Percentiles rank a stretch among this genome's conserved stretches.
phyloP scores from a whole-genome alignment of 1,284 basidiomycete genomes.

The Ceratobasidium sp. region DNA sequence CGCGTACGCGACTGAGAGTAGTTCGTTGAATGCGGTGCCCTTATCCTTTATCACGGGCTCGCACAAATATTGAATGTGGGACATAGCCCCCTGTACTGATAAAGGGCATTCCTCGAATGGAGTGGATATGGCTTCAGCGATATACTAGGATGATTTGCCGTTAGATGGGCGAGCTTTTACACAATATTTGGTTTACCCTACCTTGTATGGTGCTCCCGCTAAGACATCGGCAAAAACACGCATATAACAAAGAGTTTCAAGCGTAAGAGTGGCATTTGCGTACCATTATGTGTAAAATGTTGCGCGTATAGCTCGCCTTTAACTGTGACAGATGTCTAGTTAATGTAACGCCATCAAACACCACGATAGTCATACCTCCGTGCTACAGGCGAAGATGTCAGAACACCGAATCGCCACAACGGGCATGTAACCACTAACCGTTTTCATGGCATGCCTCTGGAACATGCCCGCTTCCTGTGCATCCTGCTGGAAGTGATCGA shows the following conservation, averaged over 20 bases:
- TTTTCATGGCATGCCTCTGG: slow-evolving; percentile 33
- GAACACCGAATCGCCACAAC: not conserved
- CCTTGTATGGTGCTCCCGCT: slow-evolving; percentile 36
- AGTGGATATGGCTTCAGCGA: slow-evolving; percentile 27
- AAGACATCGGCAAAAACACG: not conserved
- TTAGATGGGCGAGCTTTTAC: too few relatives aligned
- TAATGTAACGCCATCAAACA: not conserved
- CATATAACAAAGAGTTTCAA: too few relatives aligned
- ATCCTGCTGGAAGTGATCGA: slow-evolving; percentile 27
- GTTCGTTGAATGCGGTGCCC: slow-evolving; percentile 11
- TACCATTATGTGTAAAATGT: slow-evolving; percentile 32
- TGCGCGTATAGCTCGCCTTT: slow-evolving; percentile 37
- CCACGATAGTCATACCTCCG: not conserved
- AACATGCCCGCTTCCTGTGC: slow-evolving; percentile 20
- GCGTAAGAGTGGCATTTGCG: too few relatives aligned
- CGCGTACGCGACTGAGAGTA: slow-evolving; percentile 33
- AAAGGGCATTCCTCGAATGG: slow-evolving; percentile 28
- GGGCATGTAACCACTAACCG: not conserved
- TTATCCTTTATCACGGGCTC: slow-evolving; percentile 1
- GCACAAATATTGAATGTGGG: slow-evolving; percentile 18
- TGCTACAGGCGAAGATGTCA: slow-evolving; percentile 19
- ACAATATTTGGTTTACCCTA: too few relatives aligned
- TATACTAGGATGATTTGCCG: not conserved
- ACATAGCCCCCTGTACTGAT: not conserved
- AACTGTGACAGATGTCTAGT: not conserved